Evolutionary conservation across 2,329 filamentous ascomycete genomes (phyloP), one percentile per base, ranked within the genome.

Genomic region (Clarireedia homoeocarpa): DNA sequence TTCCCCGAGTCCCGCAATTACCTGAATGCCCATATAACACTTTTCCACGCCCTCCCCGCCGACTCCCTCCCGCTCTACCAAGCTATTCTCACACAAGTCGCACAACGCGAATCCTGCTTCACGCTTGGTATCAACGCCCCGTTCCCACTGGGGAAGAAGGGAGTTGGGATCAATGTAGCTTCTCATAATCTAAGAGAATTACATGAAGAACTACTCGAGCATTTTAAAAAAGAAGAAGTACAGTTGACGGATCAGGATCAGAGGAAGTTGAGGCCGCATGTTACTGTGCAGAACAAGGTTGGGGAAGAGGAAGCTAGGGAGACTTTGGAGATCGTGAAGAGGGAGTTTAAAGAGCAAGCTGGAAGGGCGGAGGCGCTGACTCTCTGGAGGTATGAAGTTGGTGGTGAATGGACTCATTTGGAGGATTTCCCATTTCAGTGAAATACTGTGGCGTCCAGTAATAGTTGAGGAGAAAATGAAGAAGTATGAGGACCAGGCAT

Each of bases 251-350:
- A 55, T 15, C 56, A 58, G 42, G 52, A 58, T 48, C 27, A 20
- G 20, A 42, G 26, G 15, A 48, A 24, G 17, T 20, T 51, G 14
- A 48, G 34, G 5, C 48, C 56, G 10, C 56, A 58, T 56, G 53
- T 58, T 38, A 58, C 52, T 15, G 52, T 58, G 30, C 56, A 58
- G 44, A 55, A 50, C 42, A 55, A 55, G 46, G 56, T 58, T 15
- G 52, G 44, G 14, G 47, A 55, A 20, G 42, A 42, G 6, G 56
- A 55, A 9, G 52, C 44, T 24, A 55, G 38, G 44, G 38, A n/a
- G 7, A 51, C 52, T 23, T 44, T 55, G 24, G 47, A 44, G 14
- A 34, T 39, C 24, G 14, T 58, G 36, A 52, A 12, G 24, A 24
- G 15, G 26, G 34, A 36, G 24, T 52, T 40, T 47, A 27, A 34